Evolutionary conservation across 164 flowering plant species (phyloP), one percentile per base, ranked within the genome.

Genomic region (Saururus chinensis): DNA sequence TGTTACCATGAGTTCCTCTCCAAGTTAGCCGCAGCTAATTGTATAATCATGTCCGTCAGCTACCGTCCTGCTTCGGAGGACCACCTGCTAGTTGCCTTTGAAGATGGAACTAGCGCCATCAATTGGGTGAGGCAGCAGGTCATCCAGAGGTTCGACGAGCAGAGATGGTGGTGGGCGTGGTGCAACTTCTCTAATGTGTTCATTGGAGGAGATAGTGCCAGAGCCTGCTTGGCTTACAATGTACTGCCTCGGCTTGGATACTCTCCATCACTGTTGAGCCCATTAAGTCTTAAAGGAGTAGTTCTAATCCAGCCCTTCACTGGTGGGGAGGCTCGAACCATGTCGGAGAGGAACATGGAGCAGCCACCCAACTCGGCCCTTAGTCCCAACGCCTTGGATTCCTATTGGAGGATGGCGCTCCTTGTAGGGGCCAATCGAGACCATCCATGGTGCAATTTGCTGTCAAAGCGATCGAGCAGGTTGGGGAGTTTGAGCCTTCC

Each of bases 61-160:
- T 83, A 81, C 55, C 73, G 86, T 1, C 61, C 78, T 17, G 85
- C 85, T 0, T 85, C 85, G 5, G 85, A 83, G 62, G 53, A 83
- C 51, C 82, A 72, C 7, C 83, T 83, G 10, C 87, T 85, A 0
- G 75, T 78, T 0, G 83, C 87, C 12, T 83, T 74, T 25, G 85
- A 81, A 0, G 85, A 83, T 24, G 83, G 83, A 1, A 53, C 70
- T 20, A 62, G 60, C 19, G 67, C 82, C 11, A 51, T 79, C 3
- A 60, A 60, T 57, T 79, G 83, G 80, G 54, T 71, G n/a, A 68
- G 66, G 52, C 67, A 71, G 40, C 77, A 68, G 55, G 63, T 71
- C 22, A 53, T 51, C 9, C 53, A 19, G 17, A 61, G 66, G 49
- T 42, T 60, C 6, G 70, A 51, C 23, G 76, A 74, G 10, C 78